Conservation (phyloP, 164 flowering plant species). For the Piper longum region DNA sequence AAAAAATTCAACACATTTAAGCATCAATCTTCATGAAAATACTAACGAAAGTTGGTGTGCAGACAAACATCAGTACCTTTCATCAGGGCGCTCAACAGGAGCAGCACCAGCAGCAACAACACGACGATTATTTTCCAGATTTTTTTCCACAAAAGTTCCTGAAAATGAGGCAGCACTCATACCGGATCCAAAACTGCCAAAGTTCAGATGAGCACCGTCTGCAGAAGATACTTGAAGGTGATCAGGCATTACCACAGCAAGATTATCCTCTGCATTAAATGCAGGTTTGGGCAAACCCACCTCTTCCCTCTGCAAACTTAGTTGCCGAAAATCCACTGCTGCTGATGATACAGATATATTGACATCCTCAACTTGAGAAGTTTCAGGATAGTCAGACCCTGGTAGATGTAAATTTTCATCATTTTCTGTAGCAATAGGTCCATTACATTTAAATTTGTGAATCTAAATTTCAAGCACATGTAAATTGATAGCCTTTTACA, state of each 20-base stretch:
- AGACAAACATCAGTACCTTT: constrained; percentile 31
- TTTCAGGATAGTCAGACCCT: constrained; percentile 8
- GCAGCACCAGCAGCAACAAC: constrained; percentile 32
- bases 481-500: neutral
- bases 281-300: neutral
- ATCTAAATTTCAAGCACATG: neutral
- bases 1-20: neutral
- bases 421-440: constrained; percentile 5
- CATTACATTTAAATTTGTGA: neutral
- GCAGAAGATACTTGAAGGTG: constrained; percentile 80
- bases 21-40: neutral
- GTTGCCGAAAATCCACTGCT: constrained; percentile 46
- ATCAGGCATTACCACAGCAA: constrained; percentile 74
- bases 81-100: constrained; percentile 35
- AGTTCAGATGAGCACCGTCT: constrained; percentile 78
- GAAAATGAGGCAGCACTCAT: constrained; percentile 28
- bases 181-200: constrained; percentile 89
- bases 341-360: constrained; percentile 39
- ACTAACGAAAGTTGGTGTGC: neutral
- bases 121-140: constrained; percentile 25
- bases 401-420: constrained; percentile 8
- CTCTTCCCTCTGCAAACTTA: constrained; percentile 46
- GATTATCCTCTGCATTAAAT: constrained; percentile 38
- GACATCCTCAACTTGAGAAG: constrained; percentile 42
- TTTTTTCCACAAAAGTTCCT: constrained; percentile 33